Conservation (phyloP, 2,329 filamentous ascomycete genomes). For the Tolypocladium amazonense region DNA sequence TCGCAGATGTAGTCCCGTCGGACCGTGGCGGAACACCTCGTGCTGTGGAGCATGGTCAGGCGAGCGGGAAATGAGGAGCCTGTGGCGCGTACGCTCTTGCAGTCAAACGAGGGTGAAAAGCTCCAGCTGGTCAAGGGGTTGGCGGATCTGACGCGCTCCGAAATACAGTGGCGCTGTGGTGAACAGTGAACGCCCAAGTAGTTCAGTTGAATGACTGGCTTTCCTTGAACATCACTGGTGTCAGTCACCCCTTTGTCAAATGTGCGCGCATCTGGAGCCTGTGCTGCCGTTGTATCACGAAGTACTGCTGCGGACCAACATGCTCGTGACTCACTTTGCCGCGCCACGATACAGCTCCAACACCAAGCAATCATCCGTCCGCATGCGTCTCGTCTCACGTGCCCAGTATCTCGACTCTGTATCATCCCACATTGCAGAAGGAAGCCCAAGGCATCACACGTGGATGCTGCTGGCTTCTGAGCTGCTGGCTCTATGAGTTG, state of each 20-base stretch:
- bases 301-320: no score
- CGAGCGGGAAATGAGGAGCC: conserved; percentile 12
- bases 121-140: conserved; percentile 20
- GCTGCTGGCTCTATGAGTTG: no score
- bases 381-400: neutral
- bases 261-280: neutral
- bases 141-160: conserved; percentile 12
- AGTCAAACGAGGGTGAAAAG: conserved; percentile 15
- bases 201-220: neutral
- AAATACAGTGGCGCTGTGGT: neutral
- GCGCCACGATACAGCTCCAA: neutral
- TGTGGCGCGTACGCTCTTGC: neutral
- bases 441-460: neutral
- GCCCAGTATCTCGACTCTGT: neutral
- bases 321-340: neutral
- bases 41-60: conserved; percentile 19
- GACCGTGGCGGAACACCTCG: conserved; percentile 17
- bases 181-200: neutral
- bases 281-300: no score
- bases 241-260: no score
- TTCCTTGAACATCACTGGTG: no score
- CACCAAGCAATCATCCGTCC: neutral
- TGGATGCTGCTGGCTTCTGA: neutral
- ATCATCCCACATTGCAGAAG: neutral
- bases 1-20: no score